A percentile compares a stretch with the other conserved stretches of the same genome.
These are phyloP conservation scores for Carex kokanica DNA, from an alignment of 176 grass and related monocot species.

Conservation along the genomic window DNA sequence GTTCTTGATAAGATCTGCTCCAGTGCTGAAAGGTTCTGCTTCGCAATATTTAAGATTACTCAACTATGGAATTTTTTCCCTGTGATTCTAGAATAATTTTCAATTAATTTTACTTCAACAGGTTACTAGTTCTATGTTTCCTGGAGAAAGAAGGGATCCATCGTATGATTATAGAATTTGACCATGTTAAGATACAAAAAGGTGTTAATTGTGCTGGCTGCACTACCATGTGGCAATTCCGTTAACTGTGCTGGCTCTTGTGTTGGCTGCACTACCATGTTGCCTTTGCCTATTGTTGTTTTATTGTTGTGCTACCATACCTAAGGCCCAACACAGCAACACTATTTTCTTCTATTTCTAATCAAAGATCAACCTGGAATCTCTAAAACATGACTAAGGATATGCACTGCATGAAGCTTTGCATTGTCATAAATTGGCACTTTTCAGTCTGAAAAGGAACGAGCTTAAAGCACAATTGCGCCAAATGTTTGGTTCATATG, in stretches of 20 bases:
- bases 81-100: slow-evolving; percentile 31
- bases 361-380: neutral
- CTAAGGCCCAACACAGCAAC: neutral
- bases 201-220: too few relatives aligned
- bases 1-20: too few relatives aligned
- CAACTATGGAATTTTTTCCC: too few relatives aligned
- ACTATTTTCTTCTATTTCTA: neutral
- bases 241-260: too few relatives aligned
- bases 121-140: slow-evolving; percentile 71
- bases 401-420: slow-evolving; percentile 1
- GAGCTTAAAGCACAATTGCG: neutral
- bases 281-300: too few relatives aligned
- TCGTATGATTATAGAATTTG: slow-evolving; percentile 58
- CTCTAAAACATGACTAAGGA: neutral
- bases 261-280: too few relatives aligned
- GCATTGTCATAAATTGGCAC: slow-evolving; percentile 8
- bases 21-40: too few relatives aligned
- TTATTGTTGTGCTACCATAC: neutral
- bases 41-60: too few relatives aligned
- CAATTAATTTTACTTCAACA: slow-evolving; percentile 26
- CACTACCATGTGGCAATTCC: too few relatives aligned
- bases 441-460: slow-evolving; percentile 10
- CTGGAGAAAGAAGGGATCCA: slow-evolving; percentile 66
- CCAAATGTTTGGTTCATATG: slow-evolving; percentile 8
- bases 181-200: slow-evolving; percentile 30